These are phyloP conservation scores for Oenanthe sinensis DNA, from an alignment of 129 eudicot species.

Conservation along the genomic window DNA sequence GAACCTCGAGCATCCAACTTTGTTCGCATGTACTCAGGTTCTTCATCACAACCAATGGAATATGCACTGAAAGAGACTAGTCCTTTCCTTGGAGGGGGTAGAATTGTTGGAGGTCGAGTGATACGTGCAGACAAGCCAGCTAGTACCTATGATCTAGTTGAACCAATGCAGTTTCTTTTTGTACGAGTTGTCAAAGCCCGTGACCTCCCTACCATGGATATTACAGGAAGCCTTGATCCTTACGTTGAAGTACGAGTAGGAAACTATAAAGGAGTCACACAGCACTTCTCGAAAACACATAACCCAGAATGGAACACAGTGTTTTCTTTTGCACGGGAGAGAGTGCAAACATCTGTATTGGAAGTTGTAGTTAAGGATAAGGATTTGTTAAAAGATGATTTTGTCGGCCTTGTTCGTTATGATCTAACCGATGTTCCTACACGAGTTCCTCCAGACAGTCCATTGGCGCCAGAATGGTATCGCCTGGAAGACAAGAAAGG, in stretches of 20 bases:
- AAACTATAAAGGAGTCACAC: conserved; percentile 79
- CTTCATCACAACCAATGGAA: conserved; percentile 53
- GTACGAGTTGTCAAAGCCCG: conserved; percentile 86
- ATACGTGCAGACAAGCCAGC: conserved; percentile 45
- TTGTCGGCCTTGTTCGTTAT: conserved; percentile 57
- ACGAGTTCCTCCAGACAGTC: conserved; percentile 93
- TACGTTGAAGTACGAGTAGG: conserved; percentile 87
- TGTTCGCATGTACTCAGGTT: conserved; percentile 35
- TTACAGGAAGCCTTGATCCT: conserved; percentile 80
- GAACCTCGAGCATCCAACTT: conserved; percentile 32
- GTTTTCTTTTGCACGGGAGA: conserved; percentile 74
- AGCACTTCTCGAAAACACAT: conserved; percentile 49
- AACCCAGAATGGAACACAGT: conserved; percentile 87
- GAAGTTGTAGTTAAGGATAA: conserved; percentile 77
- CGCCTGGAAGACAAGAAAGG: conserved; percentile 68
- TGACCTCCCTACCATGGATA: conserved; percentile 65
- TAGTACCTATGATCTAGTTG: conserved; percentile 80
- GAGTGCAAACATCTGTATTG: conserved; percentile 64
- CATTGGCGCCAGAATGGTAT: conserved; percentile 94
- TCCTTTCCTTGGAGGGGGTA: conserved; percentile 83
- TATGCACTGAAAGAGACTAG: conserved; percentile 66
- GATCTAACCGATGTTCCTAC: conserved; percentile 68
- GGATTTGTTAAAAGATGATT: conserved; percentile 69
- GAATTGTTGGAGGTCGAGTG: conserved; percentile 63
- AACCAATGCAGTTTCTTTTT: conserved; percentile 73